Evolutionary conservation across 169 alveolate genomes (phyloP), one percentile per base, ranked within the genome.

Genomic region (Cryptosporidium xiaoi): DNA sequence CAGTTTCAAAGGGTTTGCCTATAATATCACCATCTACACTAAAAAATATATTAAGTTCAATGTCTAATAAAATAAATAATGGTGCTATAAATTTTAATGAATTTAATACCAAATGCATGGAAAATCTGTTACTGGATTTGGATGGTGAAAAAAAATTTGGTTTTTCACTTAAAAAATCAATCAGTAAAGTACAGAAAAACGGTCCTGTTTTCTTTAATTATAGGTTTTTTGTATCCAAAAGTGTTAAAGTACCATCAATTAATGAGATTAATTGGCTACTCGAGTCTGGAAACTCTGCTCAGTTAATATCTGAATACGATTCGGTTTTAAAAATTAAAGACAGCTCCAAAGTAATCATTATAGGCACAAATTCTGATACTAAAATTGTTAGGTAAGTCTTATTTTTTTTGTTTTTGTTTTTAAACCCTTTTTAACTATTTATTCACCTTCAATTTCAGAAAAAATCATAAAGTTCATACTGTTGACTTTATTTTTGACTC

Each of bases 71-170:
- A 5, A 20, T 31, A 31, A 60, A 7, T 24, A 77, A 24, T 27
- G 64, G 46, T 15, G 51, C 16, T 5, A 33, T 71, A 7, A 77
- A n/a, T 12, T 56, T 24, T 69, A 16, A 24, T 5, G 83, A 69
- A 33, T 69, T 69, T 7, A 69, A 69, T 34, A 0, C 51, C 18
- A 29, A 33, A 10, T 69, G 83, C 24, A 60, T 60, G 71, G 51
- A 13, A 48, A 58, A 56, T n/a, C 36, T 77, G 36, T 46, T 77
- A 7, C 15, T 15, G 44, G 87, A 77, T 40, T 24, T 50, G 36
- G 87, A 56, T 13, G 87, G 87, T 18, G 87, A 77, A 24, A 56
- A 62, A 1, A 77, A 77, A 31, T 77, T 77, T 62, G 77, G 55
- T 8, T 77, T 77, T 48, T 62, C 69, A n/a, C 64, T 77, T 5